Conservation (phyloP, 345 rosid species). For the Eutrema heterophyllum region DNA sequence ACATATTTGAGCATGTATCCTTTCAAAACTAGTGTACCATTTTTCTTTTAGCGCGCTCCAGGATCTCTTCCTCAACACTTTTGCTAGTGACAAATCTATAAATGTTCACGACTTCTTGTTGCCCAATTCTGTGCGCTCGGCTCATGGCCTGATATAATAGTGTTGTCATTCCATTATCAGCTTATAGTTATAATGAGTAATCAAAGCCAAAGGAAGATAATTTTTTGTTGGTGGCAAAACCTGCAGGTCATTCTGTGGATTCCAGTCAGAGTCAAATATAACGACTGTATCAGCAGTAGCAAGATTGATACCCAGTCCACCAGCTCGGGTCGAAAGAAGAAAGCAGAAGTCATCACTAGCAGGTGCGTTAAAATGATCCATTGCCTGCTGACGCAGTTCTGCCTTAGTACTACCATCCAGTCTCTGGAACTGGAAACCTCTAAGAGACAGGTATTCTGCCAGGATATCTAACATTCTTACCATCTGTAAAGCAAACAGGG, state of each 20-base stretch:
- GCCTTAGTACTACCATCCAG: slow-evolving; percentile 99
- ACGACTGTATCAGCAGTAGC: slow-evolving; percentile 99
- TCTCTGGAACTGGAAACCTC: slow-evolving; percentile 98
- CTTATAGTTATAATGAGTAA: not conserved
- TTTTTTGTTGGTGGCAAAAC: slow-evolving; percentile 28
- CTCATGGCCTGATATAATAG: slow-evolving; percentile 84
- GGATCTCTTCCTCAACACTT: slow-evolving; percentile 98
- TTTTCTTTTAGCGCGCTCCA: slow-evolving; percentile 98
- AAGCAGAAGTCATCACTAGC: slow-evolving; percentile 99
- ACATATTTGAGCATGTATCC: not conserved
- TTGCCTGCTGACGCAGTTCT: slow-evolving; percentile 97
- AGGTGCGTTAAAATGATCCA: slow-evolving; percentile 99
- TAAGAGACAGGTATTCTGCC: slow-evolving; percentile 80
- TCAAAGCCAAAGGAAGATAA: not conserved
- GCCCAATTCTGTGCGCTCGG: slow-evolving; percentile 99
- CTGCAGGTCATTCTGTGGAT: slow-evolving; percentile 99
- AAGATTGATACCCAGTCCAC: slow-evolving; percentile 98
- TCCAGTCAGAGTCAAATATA: slow-evolving; percentile 99
- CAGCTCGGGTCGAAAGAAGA: slow-evolving; percentile 98
- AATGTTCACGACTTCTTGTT: slow-evolving; percentile 95
- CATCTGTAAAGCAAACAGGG: slow-evolving; percentile 56
- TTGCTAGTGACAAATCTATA: slow-evolving; percentile 99
- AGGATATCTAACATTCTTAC: slow-evolving; percentile 98
- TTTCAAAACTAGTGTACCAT: slow-evolving; percentile 50
- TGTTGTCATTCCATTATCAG: slow-evolving; percentile 4